Base-by-base conservation (phyloP, 2,329 filamentous ascomycete genomes). In the Pseudogymnoascus pannorum region DNA sequence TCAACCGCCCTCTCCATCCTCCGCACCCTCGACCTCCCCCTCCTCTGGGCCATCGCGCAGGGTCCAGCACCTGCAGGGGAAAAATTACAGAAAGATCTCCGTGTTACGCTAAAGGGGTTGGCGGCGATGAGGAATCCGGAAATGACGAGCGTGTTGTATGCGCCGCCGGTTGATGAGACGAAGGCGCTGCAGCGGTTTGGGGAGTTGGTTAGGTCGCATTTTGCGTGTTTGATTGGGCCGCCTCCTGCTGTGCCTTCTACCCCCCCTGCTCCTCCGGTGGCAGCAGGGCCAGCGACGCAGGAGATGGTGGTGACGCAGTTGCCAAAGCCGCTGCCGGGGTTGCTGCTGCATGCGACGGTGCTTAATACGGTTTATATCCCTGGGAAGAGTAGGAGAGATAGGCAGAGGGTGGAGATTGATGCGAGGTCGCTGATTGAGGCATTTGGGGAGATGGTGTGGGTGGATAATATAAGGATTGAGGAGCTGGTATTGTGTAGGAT, bases 261-360 rank as follows among this genome's bases (percentile, higher is more conserved):
- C 9, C 38, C 38, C 8, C 8, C 38, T n/a, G 38, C 40, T 4
- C 40, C 40, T 1, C 20, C 20, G 1, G 20, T 0, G 4, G 40
- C 20, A 1, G 20, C 40, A n/a, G 40, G 40, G 20, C 40, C 40
- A 3, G 40, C 40, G 9, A 14, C 11, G 18, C 20, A 24, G 16
- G 40, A 24, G 40, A 44, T 8, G 20, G 40, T 44, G 4, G 16
- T 24, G 20, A 11, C 20, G 11, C 40, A 18, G 20, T 5, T 24
- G 20, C 18, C 11, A 20, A 22, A n/a, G 20, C 40, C 40, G 40
- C 3, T 44, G 5, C 40, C 40, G 20, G 20, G 20, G 40, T 72
- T 97, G 64, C 80, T 89, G 18, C 75, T 97, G 59, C 93, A 97
- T 71, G 91, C 90, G 16, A 97, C 93, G 0, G 76, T 97, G 3